A percentile compares a stretch with the other conserved stretches of the same genome.
Conservation (phyloP, 163 green algal species). For the Volvox carteri region DNA sequence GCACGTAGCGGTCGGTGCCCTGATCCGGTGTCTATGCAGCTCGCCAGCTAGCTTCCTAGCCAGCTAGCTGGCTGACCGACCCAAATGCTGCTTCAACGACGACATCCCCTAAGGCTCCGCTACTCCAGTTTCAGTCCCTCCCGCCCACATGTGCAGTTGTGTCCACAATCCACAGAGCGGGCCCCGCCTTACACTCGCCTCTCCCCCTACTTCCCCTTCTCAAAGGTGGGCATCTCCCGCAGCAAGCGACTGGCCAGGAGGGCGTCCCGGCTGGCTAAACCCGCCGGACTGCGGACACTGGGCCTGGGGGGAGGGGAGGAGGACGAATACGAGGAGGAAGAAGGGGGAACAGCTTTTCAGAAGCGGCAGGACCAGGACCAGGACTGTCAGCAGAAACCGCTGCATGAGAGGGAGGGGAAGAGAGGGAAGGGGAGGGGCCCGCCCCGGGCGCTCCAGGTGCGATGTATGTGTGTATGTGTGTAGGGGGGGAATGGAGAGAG, state of each 20-base stretch:
- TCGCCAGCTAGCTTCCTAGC: background rate
- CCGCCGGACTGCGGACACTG: slow-evolving; percentile 68
- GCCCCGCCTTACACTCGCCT: background rate
- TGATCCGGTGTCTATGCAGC: background rate
- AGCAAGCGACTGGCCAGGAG: slow-evolving; percentile 83
- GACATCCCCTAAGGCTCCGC: too few species aligned
- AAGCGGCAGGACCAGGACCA: slow-evolving; percentile 42
- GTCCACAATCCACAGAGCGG: background rate
- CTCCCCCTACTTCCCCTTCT: background rate
- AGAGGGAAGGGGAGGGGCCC: too few species aligned
- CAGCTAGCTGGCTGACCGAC: too few species aligned
- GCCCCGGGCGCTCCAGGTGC: too few species aligned
- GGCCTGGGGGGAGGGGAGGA: too few species aligned
- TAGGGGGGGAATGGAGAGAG: too few species aligned
- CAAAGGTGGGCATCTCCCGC: slow-evolving; percentile 57
- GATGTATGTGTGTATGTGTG: background rate
- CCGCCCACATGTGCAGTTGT: background rate
- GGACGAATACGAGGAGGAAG: background rate
- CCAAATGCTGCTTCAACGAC: too few species aligned
- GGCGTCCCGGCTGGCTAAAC: slow-evolving; percentile 71
- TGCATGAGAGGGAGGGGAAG: too few species aligned
- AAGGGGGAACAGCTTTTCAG: slow-evolving; percentile 59
- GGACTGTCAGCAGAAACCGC: background rate
- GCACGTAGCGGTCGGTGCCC: too few species aligned
- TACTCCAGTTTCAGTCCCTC: too few species aligned